Conservation (phyloP, 768 basidiomycete species). For the Pleurotus djamor region DNA sequence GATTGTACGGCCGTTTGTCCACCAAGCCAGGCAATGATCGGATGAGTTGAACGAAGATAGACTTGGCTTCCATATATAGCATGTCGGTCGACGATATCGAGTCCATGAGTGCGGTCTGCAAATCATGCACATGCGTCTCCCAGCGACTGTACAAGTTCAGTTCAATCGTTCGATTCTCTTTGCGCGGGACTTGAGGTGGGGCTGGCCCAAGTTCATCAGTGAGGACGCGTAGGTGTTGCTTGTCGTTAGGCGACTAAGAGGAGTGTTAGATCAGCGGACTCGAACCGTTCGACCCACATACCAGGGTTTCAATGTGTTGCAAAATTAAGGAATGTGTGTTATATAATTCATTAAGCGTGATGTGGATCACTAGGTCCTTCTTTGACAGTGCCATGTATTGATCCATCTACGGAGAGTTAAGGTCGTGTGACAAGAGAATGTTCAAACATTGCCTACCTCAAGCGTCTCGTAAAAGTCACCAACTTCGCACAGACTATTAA, state of each 20-base stretch:
- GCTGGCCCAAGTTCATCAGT: slow-evolving; percentile 95
- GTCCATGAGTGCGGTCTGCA: slow-evolving; percentile 95
- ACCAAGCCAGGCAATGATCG: slow-evolving; percentile 87
- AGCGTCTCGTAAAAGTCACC: slow-evolving; percentile 99
- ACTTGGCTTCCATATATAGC: slow-evolving; percentile 99
- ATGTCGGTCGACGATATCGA: slow-evolving; percentile 97
- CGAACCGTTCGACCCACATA: slow-evolving; percentile 22
- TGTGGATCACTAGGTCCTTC: slow-evolving; percentile 97
- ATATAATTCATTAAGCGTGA: slow-evolving; percentile 98
- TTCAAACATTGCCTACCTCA: slow-evolving; percentile 59
- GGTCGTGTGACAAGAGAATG: not conserved
- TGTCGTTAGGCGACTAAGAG: slow-evolving; percentile 90
- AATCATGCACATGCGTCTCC: slow-evolving; percentile 99
- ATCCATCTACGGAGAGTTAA: slow-evolving; percentile 76
- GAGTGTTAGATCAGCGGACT: slow-evolving; percentile 2
- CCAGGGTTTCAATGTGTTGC: slow-evolving; percentile 93
- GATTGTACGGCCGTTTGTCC: slow-evolving; percentile 87
- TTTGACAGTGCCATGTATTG: slow-evolving; percentile 99
- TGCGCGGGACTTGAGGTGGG: slow-evolving; percentile 93
- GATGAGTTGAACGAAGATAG: slow-evolving; percentile 96
- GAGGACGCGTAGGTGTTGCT: slow-evolving; percentile 94
- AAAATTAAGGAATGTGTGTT: slow-evolving; percentile 96
- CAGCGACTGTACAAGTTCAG: slow-evolving; percentile 93
- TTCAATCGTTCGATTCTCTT: slow-evolving; percentile 95
- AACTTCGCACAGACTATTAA: slow-evolving; percentile 96